Evolutionary conservation across 345 rosid species (phyloP), one percentile per base, ranked within the genome.

Genomic region (Bruguiera sexangula): DNA sequence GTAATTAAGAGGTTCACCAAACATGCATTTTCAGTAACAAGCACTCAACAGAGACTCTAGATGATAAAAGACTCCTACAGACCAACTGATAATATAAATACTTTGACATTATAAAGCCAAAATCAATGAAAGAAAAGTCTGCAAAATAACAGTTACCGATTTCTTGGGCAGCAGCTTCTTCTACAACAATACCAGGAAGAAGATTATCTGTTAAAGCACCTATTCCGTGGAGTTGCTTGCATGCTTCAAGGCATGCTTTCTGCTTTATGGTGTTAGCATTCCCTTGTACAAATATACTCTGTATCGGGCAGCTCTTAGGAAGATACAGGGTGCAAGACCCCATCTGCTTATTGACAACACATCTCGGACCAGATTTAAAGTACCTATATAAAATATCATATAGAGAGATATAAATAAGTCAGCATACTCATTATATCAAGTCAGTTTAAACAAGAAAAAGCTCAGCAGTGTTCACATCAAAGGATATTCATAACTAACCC

Each of bases 131-230:
- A 8, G 48, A 39, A 39, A 10, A 39, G 48, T 11, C 48, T 11
- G 48, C 16, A 39, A 67, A 4, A 34, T n/a, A 48, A 32, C 65
- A 29, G 16, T 39, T 57, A 83, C 82, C 92, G 73, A 56, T 53
- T 69, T 76, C 84, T 77, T 78, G 79, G 26, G 48, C 69, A 22
- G 66, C 76, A 60, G 76, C 73, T 80, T 91, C 91, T 76, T 85
- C 96, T 63, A 55, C 67, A 52, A 87, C 82, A 75, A 79, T 86
- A 73, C 83, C 90, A 46, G 96, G 99, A 67, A 95, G 82, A 69
- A 92, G 93, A 69, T 92, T 54, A 84, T 92, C 96, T 15, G 87
- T 88, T 68, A 95, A 80, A 76, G 96, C 90, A 43, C 96, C 93
- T 78, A 70, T 65, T 70, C 27, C 1, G 58, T 95, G 89, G 30